Evolutionary conservation across 768 basidiomycete genomes (phyloP).

Genomic region (Phallus indusiatus): DNA sequence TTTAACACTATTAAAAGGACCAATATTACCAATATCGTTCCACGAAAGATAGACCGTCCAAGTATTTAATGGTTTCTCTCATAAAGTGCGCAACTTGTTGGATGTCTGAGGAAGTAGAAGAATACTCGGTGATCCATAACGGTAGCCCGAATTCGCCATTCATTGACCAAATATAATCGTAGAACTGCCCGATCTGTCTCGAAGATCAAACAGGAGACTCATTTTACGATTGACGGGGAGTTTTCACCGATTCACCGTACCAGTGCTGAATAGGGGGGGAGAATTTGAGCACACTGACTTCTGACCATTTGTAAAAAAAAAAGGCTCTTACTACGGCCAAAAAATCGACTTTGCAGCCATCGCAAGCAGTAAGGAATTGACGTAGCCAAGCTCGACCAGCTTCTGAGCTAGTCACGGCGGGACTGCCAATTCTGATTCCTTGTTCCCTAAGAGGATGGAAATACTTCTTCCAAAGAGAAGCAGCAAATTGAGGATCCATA

Average conservation of each 20-base stretch:
- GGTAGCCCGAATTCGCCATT: slow-evolving; percentile 23
- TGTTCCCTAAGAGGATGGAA: slow-evolving; percentile 26
- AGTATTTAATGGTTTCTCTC: background rate
- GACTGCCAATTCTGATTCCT: slow-evolving; percentile 26
- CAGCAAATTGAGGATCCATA: slow-evolving; percentile 19
- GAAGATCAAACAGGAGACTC: background rate
- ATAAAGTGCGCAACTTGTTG: background rate
- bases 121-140: slow-evolving; percentile 30
- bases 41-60: background rate
- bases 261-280: background rate
- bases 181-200: slow-evolving; percentile 26
- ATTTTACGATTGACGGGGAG: background rate
- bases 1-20: background rate
- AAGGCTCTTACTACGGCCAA: background rate
- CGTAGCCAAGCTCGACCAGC: slow-evolving; percentile 26
- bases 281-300: background rate
- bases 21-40: background rate
- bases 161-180: slow-evolving; percentile 25
- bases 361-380: slow-evolving; percentile 26
- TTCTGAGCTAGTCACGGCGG: slow-evolving; percentile 26
- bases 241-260: background rate
- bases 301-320: background rate
- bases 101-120: slow-evolving; percentile 12
- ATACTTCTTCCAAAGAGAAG: slow-evolving; percentile 27
- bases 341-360: slow-evolving; percentile 3